Evolutionary conservation across 2,329 filamentous ascomycete species (phyloP).

Genomic region (Colletotrichum acutatum): DNA sequence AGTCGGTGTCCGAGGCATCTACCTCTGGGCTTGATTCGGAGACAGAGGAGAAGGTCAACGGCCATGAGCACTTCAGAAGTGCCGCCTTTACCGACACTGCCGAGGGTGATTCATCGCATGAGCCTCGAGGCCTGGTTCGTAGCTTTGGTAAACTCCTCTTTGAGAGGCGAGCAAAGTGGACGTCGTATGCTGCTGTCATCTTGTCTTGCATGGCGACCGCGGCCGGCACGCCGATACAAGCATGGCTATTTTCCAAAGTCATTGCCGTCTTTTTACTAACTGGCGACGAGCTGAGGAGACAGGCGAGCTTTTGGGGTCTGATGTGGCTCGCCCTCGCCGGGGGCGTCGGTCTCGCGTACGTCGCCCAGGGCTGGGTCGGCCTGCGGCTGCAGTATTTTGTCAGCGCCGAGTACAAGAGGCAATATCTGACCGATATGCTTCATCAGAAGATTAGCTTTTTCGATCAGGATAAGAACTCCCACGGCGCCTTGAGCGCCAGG

Average conservation of each 20-base stretch:
- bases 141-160: constrained; percentile 38
- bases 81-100: background rate
- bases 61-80: background rate
- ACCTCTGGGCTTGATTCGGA: constrained; percentile 7
- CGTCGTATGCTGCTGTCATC: constrained; percentile 39
- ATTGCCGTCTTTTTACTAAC: constrained; percentile 40
- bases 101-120: background rate
- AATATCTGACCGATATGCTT: constrained; percentile 45
- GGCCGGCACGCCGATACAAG: constrained; percentile 42
- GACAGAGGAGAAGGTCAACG: constrained; percentile 4
- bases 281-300: constrained; percentile 25
- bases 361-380: constrained; percentile 40
- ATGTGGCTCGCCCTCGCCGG: constrained; percentile 46
- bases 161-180: constrained; percentile 40
- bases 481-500: constrained; percentile 41
- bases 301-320: constrained; percentile 43
- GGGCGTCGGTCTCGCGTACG: constrained; percentile 43
- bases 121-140: constrained; percentile 23
- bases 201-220: constrained; percentile 41
- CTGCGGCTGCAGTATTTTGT: constrained; percentile 28
- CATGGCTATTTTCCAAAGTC: constrained; percentile 44
- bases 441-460: constrained; percentile 44
- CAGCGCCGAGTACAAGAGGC: constrained; percentile 35
- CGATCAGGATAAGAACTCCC: constrained; percentile 43
- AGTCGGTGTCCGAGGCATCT: background rate